Base-by-base conservation (phyloP, 202 grass and related monocot species). In the Musa balbisiana region DNA sequence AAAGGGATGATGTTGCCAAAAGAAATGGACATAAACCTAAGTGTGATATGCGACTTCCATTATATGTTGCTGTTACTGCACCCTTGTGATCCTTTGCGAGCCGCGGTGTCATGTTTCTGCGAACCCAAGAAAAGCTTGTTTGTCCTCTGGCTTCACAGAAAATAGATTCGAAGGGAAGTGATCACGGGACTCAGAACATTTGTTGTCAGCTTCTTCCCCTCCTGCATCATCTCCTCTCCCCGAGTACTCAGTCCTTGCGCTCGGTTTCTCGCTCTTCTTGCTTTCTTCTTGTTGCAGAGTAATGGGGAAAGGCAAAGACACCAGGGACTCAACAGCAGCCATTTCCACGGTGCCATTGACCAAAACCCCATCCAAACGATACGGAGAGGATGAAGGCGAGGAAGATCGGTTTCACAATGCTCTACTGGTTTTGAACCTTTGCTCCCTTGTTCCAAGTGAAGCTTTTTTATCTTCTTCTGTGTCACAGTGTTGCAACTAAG, bases 221-320 rank as follows among this genome's bases (percentile, higher is more conserved):
- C 13, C 49, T 70, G 9, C 33, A 9, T 70, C 67, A n/a, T 11
- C 8, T 19, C 16, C 51, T 1, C 19, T 1, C 14, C 51, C 67
- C n/a, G 14, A 12, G 8, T 9, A 67, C 49, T 52, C 67, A 1
- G 9, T 2, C 27, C 67, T 51, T 43, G 8, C 64, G 4, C 25
- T 11, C 9, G 0, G 33, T 2, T 17, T 50, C 49, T 70, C 29
- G 9, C 67, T 10, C 16, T 51, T 43, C 14, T 21, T 50, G 29
- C 27, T 50, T 19, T 43, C 12, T 50, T 43, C 9, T 51, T 17
- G 1, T 3, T n/a, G 15, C 23, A 33, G 16, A 20, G 26, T 50
- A 70, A 70, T 70, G 67, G 67, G 50, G 67, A 8, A 70, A 70
- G 33, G 67, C 67, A 70, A 70, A 51, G 67, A 70, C 11, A 20